A percentile compares a stretch with the other conserved stretches of the same genome.
These are phyloP conservation scores for Cystobasidiaceae sp. DNA, from an alignment of 1,284 basidiomycete species.

Conservation along the genomic window DNA sequence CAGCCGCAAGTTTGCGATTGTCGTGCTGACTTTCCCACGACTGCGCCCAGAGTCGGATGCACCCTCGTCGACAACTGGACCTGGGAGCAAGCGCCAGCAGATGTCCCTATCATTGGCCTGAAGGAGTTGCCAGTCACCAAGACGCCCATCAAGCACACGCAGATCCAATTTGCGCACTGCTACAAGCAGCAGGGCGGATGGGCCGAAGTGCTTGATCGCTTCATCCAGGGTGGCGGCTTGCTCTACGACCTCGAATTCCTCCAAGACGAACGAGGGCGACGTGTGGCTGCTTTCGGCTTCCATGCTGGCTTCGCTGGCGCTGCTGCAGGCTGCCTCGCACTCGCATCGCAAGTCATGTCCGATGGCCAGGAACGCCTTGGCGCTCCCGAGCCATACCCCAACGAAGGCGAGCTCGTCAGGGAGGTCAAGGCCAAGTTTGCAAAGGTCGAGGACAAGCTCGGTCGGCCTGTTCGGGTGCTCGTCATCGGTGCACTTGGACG, in stretches of 20 bases:
- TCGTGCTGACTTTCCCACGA: too few relatives aligned
- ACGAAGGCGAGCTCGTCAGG: constrained; percentile 74
- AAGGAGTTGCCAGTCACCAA: constrained; percentile 86
- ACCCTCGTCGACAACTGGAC: constrained; percentile 81
- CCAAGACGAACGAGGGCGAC: constrained; percentile 72
- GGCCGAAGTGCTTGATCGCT: constrained; percentile 79
- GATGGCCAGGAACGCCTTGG: constrained; percentile 59
- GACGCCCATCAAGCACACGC: constrained; percentile 79
- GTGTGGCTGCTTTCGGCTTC: constrained; percentile 98
- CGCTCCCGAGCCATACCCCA: constrained; percentile 67
- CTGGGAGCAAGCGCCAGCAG: constrained; percentile 73
- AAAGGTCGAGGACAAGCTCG: constrained; percentile 58
- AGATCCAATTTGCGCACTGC: constrained; percentile 99
- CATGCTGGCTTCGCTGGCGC: constrained; percentile 98
- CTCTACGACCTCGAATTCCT: constrained; percentile 98
- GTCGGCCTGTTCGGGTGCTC: constrained; percentile 73
- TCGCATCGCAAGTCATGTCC: constrained; percentile 61
- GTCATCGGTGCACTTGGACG: constrained; percentile 95
- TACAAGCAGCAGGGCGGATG: constrained; percentile 96
- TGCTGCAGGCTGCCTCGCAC: constrained; percentile 81
- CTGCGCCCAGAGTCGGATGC: constrained; percentile 71
- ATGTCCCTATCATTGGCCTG: constrained; percentile 84
- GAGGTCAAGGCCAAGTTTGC: constrained; percentile 53
- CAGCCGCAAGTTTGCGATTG: too few relatives aligned
- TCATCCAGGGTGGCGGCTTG: constrained; percentile 73